Evolutionary conservation across 1,284 basidiomycete genomes (phyloP).

Genomic region (Anthracocystis panici-leucophaei): DNA sequence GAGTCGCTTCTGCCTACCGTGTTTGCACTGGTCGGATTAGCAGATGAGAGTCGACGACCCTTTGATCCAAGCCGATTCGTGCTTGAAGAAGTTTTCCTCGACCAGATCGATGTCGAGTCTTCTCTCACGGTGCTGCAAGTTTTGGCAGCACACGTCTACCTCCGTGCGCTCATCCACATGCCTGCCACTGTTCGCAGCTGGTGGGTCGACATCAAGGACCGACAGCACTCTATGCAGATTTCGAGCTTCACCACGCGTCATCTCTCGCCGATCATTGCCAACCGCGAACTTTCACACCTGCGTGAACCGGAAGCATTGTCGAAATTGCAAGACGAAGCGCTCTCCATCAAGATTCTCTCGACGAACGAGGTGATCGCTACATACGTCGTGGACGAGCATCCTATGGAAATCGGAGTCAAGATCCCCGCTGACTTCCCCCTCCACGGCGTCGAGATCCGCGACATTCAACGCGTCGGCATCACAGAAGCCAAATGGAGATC

Average conservation of each 20-base stretch:
- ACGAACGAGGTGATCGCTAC: constrained; percentile 72
- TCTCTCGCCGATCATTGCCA: constrained; percentile 91
- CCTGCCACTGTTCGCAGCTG: constrained; percentile 75
- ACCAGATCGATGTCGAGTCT: constrained; percentile 69
- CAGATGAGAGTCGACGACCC: constrained; percentile 63
- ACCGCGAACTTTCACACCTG: constrained; percentile 82
- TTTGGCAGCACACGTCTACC: constrained; percentile 86
- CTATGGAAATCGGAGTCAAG: constrained; percentile 88
- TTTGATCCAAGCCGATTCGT: constrained; percentile 85
- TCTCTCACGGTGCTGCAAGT: constrained; percentile 73
- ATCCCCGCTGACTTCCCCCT: constrained; percentile 93
- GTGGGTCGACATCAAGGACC: constrained; percentile 88
- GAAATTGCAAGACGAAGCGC: constrained; percentile 82
- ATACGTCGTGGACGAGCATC: constrained; percentile 93
- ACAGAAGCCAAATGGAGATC: constrained; percentile 90
- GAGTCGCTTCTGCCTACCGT: constrained; percentile 80
- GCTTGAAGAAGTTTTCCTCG: constrained; percentile 86
- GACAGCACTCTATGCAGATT: constrained; percentile 82
- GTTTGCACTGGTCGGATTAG: constrained; percentile 75
- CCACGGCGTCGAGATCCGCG: constrained; percentile 86
- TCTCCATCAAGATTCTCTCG: constrained; percentile 79
- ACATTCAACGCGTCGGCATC: constrained; percentile 82
- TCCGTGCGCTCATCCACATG: constrained; percentile 60
- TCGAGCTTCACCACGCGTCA: constrained; percentile 83
- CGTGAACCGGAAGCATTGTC: constrained; percentile 77